Conservation (phyloP, 768 basidiomycete species). For the Favolaschia claudopus region DNA sequence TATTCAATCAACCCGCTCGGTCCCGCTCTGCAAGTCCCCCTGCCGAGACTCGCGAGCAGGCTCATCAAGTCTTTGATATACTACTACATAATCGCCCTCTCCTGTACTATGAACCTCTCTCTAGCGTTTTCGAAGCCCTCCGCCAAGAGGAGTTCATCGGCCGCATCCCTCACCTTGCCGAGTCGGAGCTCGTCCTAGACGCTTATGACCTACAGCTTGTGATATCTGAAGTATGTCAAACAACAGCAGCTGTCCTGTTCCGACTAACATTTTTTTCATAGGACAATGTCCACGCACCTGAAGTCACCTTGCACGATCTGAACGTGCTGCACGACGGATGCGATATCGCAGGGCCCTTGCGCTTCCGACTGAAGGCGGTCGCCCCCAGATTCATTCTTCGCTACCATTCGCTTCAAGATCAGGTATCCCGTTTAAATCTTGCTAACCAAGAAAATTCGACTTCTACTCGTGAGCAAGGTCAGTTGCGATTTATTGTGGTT, state of each 20-base stretch:
- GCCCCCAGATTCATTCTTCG: slow-evolving; percentile 71
- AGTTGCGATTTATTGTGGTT: too few relatives aligned
- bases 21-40: slow-evolving; percentile 36
- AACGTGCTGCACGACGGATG: slow-evolving; percentile 74
- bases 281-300: slow-evolving; percentile 76
- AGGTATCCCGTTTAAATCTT: slow-evolving; percentile 46
- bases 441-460: slow-evolving; percentile 16
- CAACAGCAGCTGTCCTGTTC: background rate
- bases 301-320: slow-evolving; percentile 76
- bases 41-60: slow-evolving; percentile 24
- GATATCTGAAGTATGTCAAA: slow-evolving; percentile 66
- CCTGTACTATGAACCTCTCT: slow-evolving; percentile 80
- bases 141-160: slow-evolving; percentile 66
- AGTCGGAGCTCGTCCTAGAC: slow-evolving; percentile 72
- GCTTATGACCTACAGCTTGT: slow-evolving; percentile 73
- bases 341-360: slow-evolving; percentile 67
- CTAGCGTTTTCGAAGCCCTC: slow-evolving; percentile 73
- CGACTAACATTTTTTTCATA: slow-evolving; percentile 35
- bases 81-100: slow-evolving; percentile 71
- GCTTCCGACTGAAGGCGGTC: slow-evolving; percentile 56
- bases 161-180: slow-evolving; percentile 52
- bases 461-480: slow-evolving; percentile 23
- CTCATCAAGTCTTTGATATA: slow-evolving; percentile 41
- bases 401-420: slow-evolving; percentile 69
- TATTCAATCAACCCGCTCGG: slow-evolving; percentile 63